These are phyloP conservation scores for Ilyonectria mors-panacis DNA, from an alignment of 2,329 filamentous ascomycete genomes.

Conservation along the genomic window DNA sequence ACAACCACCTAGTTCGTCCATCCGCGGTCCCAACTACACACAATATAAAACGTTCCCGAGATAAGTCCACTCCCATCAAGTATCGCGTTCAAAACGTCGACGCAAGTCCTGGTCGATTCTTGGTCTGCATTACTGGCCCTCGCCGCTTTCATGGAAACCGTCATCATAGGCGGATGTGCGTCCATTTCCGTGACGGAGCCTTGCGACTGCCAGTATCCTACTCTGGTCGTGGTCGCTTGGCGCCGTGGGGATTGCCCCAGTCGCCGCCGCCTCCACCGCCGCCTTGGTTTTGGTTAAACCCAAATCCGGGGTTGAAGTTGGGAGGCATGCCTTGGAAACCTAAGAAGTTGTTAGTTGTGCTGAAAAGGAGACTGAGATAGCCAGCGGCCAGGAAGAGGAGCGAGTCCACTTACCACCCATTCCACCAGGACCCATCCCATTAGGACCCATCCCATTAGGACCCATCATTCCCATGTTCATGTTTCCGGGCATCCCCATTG, in stretches of 20 bases:
- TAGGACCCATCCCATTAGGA: conserved; percentile 56
- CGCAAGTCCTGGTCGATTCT: neutral
- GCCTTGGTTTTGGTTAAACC: conserved; percentile 69
- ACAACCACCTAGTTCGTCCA: conserved; percentile 26
- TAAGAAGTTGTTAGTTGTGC: conserved; percentile 48
- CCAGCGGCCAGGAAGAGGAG: neutral
- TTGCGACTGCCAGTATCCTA: conserved; percentile 49
- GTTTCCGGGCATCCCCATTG: conserved; percentile 71
- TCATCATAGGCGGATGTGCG: neutral
- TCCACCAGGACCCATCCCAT: conserved; percentile 50
- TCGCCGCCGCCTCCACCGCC: conserved; percentile 65
- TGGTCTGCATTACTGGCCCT: neutral
- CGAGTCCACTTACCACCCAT: conserved; percentile 54
- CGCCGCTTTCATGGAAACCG: neutral
- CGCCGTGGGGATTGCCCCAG: conserved; percentile 85
- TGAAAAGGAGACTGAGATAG: neutral
- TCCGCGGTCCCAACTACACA: conserved; percentile 6
- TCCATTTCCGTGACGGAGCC: conserved; percentile 2
- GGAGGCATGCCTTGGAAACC: conserved; percentile 79
- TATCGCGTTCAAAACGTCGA: conserved; percentile 12
- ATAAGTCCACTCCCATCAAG: conserved; percentile 4
- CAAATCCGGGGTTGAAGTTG: conserved; percentile 80
- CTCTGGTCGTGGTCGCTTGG: conserved; percentile 84
- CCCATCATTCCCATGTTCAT: conserved; percentile 72
- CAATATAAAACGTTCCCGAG: conserved; percentile 11